Evolutionary conservation across 805 yeast genomes (phyloP), one percentile per base, ranked within the genome.

Genomic region (Pichia occidentalis): DNA sequence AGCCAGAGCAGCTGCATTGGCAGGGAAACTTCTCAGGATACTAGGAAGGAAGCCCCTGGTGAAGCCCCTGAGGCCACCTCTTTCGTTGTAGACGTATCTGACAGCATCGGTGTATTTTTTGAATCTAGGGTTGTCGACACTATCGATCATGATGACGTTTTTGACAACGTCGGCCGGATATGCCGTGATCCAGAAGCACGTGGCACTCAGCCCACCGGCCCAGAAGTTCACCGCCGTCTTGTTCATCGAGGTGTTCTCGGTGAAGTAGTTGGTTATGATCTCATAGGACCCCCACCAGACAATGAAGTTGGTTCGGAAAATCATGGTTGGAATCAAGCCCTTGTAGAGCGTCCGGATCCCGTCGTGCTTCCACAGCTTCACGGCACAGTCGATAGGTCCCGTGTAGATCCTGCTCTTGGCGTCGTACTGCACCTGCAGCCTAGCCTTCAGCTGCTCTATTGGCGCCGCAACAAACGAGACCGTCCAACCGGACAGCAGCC

Each of bases 251-350:
- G 95, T 85, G 49, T 84, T 66, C 5, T 67, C 64, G 47, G 73
- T 70, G 59, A 86, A 77, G 68, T 71, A 78, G 38, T 71, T 66
- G 7, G 94, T 84, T 56, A 86, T 70, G 7, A 85, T 40, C 53
- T 85, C 95, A 56, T 87, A 87, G 0, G 94, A 77, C 2, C 95
- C 95, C 97, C 97, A 87, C 90, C 94, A 85, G 42, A 85, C 83
- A 24, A 84, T 69, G 56, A 86, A 87, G 59, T 84, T 84, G 1
- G 95, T 77, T 55, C 96, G 70, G 64, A 87, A 87, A 11, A 87
- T 71, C 80, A 86, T 74, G 0, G 97, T 87, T 12, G 95, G 77
- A n/a, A 77, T 61, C 29, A 87, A 66, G 5, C 95, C 96, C 48
- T 83, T 77, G 57, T 85, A 87, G 2, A 83, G 62, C 0, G 95